A percentile compares a stretch with the other conserved stretches of the same genome.
These are phyloP conservation scores for Herpetomonas tarakana DNA, from an alignment of 208 protist species.

Conservation along the genomic window DNA sequence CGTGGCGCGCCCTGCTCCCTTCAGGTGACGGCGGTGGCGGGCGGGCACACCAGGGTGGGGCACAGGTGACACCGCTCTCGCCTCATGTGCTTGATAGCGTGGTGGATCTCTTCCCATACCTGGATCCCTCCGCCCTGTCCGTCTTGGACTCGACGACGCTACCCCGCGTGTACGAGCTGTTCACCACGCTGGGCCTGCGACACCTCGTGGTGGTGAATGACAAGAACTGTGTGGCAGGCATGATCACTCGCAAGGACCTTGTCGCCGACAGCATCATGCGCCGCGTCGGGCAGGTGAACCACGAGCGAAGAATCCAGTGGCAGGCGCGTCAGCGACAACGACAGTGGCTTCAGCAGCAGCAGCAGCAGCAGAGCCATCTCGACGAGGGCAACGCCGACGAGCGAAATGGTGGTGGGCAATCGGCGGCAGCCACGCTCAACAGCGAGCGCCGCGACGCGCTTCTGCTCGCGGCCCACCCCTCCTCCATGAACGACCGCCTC, in stretches of 20 bases:
- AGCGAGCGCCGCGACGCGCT: no score
- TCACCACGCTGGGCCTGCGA: slow-evolving; percentile 44
- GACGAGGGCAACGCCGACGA: no score
- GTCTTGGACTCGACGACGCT: slow-evolving; percentile 43
- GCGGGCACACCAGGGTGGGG: no score
- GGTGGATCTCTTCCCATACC: slow-evolving; percentile 35
- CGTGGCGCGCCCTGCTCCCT: not conserved
- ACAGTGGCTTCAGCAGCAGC: no score
- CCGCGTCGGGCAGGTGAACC: not conserved
- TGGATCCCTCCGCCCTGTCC: slow-evolving; percentile 49
- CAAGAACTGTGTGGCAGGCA: slow-evolving; percentile 36
- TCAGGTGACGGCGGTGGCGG: no score
- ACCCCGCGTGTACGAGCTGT: slow-evolving; percentile 45
- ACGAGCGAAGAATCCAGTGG: no score
- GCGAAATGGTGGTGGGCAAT: no score
- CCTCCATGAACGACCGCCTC: no score
- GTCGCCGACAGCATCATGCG: slow-evolving; percentile 26
- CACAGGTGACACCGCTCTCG: no score
- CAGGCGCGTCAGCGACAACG: not conserved
- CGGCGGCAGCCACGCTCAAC: no score
- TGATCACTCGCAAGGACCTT: slow-evolving; percentile 59
- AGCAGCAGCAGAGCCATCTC: no score
- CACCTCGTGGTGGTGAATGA: slow-evolving; percentile 41
- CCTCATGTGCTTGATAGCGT: not conserved
- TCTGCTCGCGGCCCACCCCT: no score